These are phyloP conservation scores for Phytophthora agathidicida DNA, from an alignment of 352 stramenopile genomes.

Conservation along the genomic window DNA sequence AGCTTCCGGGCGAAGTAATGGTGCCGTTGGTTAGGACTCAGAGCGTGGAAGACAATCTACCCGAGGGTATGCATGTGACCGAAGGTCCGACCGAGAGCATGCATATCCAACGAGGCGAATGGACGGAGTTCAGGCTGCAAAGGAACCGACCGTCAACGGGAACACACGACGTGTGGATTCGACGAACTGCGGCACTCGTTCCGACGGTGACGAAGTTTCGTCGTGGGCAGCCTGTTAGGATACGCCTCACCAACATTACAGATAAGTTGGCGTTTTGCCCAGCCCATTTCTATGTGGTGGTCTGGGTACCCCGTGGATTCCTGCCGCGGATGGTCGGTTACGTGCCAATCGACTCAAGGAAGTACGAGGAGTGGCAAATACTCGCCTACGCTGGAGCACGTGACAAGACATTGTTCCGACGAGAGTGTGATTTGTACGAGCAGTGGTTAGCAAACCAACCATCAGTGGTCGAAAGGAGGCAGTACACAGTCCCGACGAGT, in stretches of 20 bases:
- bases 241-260: neutral
- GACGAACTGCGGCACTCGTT: neutral
- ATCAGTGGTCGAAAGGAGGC: too few species aligned
- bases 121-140: constrained; percentile 5
- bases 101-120: neutral
- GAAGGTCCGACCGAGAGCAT: too few species aligned
- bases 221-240: neutral
- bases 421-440: neutral
- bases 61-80: too few species aligned
- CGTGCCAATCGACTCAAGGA: neutral
- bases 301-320: neutral
- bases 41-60: too few species aligned
- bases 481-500: neutral
- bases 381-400: neutral
- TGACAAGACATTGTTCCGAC: neutral
- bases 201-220: constrained; percentile 1
- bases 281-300: neutral
- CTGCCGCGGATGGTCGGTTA: neutral
- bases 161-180: constrained; percentile 4
- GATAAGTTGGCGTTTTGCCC: neutral
- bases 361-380: constrained; percentile 8
- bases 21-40: too few species aligned
- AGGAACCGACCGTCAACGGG: neutral
- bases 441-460: constrained; percentile 3
- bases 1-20: too few species aligned